A percentile compares a stretch with the other conserved stretches of the same genome.
Evolutionary conservation across 1,284 basidiomycete species (phyloP).

Genomic region (Abortiporus biennis): DNA sequence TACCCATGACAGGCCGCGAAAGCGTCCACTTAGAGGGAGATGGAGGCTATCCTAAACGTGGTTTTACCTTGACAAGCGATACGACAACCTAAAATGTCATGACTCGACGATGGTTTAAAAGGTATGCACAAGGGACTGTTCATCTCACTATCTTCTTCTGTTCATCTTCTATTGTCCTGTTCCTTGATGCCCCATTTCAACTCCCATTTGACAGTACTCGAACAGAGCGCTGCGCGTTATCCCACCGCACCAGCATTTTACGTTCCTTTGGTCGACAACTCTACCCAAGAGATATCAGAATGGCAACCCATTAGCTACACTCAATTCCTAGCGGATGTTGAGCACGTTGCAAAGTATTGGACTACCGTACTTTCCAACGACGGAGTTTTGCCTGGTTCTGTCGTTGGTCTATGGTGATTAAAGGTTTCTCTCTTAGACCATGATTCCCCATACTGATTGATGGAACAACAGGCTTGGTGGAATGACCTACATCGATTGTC

Average conservation of each 20-base stretch:
- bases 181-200: conserved; percentile 20
- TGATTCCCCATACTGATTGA: neutral
- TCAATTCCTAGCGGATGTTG: conserved; percentile 49
- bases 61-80: conserved; percentile 18
- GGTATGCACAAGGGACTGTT: neutral
- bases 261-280: conserved; percentile 34
- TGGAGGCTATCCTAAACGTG: conserved; percentile 15
- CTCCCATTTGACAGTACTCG: conserved; percentile 47
- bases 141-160: neutral
- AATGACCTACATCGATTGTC: conserved; percentile 57
- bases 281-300: conserved; percentile 27
- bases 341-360: conserved; percentile 52
- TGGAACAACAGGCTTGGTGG: conserved; percentile 68
- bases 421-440: no score
- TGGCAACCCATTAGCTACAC: conserved; percentile 49
- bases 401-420: conserved; percentile 65
- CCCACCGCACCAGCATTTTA: conserved; percentile 44
- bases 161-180: conserved; percentile 9
- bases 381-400: conserved; percentile 43
- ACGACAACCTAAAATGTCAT: conserved; percentile 4
- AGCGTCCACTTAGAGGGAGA: conserved; percentile 7
- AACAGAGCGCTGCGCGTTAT: conserved; percentile 36
- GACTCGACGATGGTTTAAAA: conserved; percentile 10
- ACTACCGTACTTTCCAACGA: conserved; percentile 33
- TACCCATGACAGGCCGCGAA: no score